Conservation (phyloP, 371 early-diverging fungal species). For the Apophysomyces variabilis region DNA sequence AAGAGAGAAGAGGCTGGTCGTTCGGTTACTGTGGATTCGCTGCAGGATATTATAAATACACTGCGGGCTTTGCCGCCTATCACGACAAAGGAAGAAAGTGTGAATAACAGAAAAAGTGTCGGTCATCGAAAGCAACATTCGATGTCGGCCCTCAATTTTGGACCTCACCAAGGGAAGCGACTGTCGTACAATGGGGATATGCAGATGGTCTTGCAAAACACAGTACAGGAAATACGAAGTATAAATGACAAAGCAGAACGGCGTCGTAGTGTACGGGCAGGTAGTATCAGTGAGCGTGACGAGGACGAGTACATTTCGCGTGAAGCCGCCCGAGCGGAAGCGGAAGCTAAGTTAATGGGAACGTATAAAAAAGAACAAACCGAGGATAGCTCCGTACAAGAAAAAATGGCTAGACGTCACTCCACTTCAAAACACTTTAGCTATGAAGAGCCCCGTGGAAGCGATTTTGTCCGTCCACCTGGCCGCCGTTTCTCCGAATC, state of each 20-base stretch:
- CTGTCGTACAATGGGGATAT: constrained; percentile 22
- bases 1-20: constrained; percentile 27
- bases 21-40: constrained; percentile 43
- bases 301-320: constrained; percentile 40
- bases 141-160: constrained; percentile 29
- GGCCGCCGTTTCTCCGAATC: constrained; percentile 22
- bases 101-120: constrained; percentile 7
- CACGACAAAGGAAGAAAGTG: constrained; percentile 21
- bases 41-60: constrained; percentile 62
- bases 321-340: constrained; percentile 52
- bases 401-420: constrained; percentile 9
- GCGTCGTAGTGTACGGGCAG: constrained; percentile 20
- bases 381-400: neutral
- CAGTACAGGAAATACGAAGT: constrained; percentile 14
- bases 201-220: constrained; percentile 11
- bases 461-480: constrained; percentile 2
- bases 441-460: neutral
- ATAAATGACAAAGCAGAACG: constrained; percentile 16
- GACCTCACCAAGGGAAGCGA: constrained; percentile 12
- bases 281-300: constrained; percentile 24
- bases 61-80: constrained; percentile 56
- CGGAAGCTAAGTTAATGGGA: constrained; percentile 58
- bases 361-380: constrained; percentile 35
- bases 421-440: constrained; percentile 7
- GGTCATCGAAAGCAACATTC: constrained; percentile 36